Evolutionary conservation across 2,329 filamentous ascomycete genomes (phyloP), one percentile per base, ranked within the genome.

Genomic region (Microcera coccophila): DNA sequence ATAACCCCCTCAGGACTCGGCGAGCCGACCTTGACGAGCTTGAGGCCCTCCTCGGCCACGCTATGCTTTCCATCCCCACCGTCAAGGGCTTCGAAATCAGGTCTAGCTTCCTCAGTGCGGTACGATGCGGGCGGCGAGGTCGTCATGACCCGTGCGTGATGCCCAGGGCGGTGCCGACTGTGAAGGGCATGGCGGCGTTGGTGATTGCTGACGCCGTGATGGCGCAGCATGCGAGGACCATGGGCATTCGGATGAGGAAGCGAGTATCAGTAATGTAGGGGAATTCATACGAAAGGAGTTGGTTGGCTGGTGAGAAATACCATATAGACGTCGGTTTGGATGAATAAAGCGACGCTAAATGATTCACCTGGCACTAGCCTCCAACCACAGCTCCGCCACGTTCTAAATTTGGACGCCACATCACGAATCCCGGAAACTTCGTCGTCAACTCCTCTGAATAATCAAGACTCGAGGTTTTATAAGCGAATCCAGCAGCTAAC

Each of bases 1-100:
- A 94, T 60, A 81, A 82, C 7, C 93, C 91, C 20, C 78, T 81
- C 31, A 91, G 91, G 0, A 78, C 97, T 3, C 93, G 93, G 46
- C 93, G 97, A 75, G 93, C 91, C 1, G 87, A 82, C 67, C 97
- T 98, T 66, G 88, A 95, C 68, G 97, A 97, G 74, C 76, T 97
- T 34, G 90, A 98, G 73, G 93, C 93, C 7, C 81, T 79, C 63
- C 81, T 98, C 36, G 90, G 82, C 19, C 91, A 97, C 62, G 93
- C 87, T 38, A 97, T 98, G 87, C 78, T 97, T 50, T 89, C 82
- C 63, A 95, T 97, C 58, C 93, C 93, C 4, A 90, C 93, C 3
- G 91, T 87, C 28, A 98, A 97, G 72, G 91, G 86, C 41, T 97
- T 97, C 62, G 91, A 97, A 64, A 84, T 97, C 53, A 93, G 93